These are phyloP conservation scores for Gossypium sturtianum DNA, from an alignment of 345 rosid species.

Conservation along the genomic window DNA sequence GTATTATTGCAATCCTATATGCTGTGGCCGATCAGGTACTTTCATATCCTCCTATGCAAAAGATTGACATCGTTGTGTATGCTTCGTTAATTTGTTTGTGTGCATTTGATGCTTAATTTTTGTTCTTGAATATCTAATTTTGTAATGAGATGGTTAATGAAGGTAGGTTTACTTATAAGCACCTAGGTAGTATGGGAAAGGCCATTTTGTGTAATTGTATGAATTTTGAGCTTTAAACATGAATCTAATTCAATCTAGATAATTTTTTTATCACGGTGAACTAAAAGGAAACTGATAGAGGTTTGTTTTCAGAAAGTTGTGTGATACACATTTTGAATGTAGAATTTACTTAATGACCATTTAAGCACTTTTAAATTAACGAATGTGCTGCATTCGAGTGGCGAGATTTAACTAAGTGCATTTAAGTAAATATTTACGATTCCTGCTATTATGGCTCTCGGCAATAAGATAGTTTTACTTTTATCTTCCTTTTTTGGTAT, in stretches of 20 bases:
- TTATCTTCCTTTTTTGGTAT: background rate
- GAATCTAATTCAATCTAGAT: background rate
- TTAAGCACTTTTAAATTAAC: background rate
- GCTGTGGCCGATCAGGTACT: slow-evolving; percentile 91
- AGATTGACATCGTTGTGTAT: background rate
- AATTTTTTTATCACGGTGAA: background rate
- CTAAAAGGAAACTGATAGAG: background rate
- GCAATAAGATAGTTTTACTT: background rate
- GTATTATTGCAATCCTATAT: slow-evolving; percentile 86
- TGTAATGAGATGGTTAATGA: background rate
- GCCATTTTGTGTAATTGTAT: background rate
- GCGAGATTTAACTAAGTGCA: background rate
- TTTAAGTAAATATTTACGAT: background rate
- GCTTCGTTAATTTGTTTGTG: background rate
- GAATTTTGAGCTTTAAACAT: background rate
- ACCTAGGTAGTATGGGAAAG: background rate
- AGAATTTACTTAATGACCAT: background rate
- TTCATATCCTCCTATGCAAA: slow-evolving; percentile 7
- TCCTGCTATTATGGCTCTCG: background rate
- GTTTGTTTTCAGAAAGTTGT: background rate
- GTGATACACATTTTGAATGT: background rate
- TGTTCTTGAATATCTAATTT: background rate
- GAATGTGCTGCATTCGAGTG: background rate
- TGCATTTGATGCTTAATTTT: background rate
- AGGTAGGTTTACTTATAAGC: background rate